Evolutionary conservation across 306 rosid species (phyloP), one percentile per base, ranked within the genome.

Genomic region (Cicer yamashitae): DNA sequence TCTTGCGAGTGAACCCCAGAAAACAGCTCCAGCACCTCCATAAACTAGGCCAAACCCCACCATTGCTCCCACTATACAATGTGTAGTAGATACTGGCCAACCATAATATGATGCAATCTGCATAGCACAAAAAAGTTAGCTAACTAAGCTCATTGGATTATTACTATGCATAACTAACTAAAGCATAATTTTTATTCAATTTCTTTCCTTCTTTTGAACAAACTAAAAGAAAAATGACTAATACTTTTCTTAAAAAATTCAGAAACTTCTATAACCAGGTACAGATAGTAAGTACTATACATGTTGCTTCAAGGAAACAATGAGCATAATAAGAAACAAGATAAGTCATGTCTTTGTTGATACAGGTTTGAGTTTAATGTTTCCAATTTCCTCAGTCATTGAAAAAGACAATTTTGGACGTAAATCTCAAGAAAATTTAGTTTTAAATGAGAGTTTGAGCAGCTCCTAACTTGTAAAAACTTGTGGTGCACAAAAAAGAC

Each of bases 51-150:
- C 97, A 75, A 94, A 94, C 69, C 98, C 98, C 39, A 94, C 98
- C 98, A 94, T 94, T 14, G 98, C 94, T 80, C 98, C 98, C 10
- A 91, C 97, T 78, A 94, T 94, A 77, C 97, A 94, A 75, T 94
- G 98, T n/a, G 97, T 94, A 20, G 98, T 91, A 25, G 98, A 94
- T 65, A 94, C 96, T 2, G 98, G 98, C 98, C 89, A 92, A 52
- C 99, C 99, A 67, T 81, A 94, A 78, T 86, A 94, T 40, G 99
- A 96, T 51, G 99, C 96, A 82, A 77, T 70, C 99, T 87, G 85
- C 88, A 85, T 59, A 67, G 61, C 17, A 77, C 75, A 25, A 62
- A 74, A 47, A 30, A 70, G 56, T 64, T 48, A 62, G 68, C 56
- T 70, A 57, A 58, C 53, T 11, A 73, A 57, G 20, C 46, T 71